Base-by-base conservation (phyloP, 371 early-diverging fungal genomes). In the Encephalitozoon intestinalis region DNA sequence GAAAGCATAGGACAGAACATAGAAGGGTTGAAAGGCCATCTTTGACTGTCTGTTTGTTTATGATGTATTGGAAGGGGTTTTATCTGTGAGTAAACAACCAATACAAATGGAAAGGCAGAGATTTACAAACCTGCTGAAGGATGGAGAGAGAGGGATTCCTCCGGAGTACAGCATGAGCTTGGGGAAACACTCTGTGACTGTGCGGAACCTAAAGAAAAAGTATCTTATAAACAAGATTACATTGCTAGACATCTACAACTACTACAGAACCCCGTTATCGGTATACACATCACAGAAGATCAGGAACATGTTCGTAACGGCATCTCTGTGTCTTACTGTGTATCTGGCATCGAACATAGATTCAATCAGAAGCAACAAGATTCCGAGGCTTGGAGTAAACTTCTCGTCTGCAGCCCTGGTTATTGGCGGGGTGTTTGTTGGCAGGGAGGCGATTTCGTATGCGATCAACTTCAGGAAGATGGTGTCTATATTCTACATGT, bases 271-370 rank as follows among this genome's bases (percentile, higher is more conserved):
- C 11, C 58, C 58, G 18, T 34, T 58, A 34, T 58, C 58, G 5
- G 18, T 58, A 37, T 58, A 58, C 37, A 58, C 58, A 15, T 58
- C 58, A 15, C 30, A 37, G 5, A 58, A 58, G 37, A 58, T 58
- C 18, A 26, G 58, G 37, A 58, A 58, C 18, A 34, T 58, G 34
- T 58, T 58, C 18, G n/a, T 58, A 37, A 58, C 28, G 1, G 58
- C n/a, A n/a, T 58, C 58, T 34, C 58, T 58, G 30, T 58, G 58
- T 18, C 58, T 58, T 9, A 58, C 58, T 1, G 58, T 58, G 7
- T 58, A 58, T 18, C 11, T 58, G 30, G 21, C 58, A 58, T 58
- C 58, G 18, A 58, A 58, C 12, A 58, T 58, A 34, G 58, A 58
- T 31, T n/a, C 34, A 5, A 11, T 58, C 5, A 58, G 58, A 12